Evolutionary conservation across 179 eudicot genomes (phyloP), one percentile per base, ranked within the genome.

Genomic region (Spergularia azorica): DNA sequence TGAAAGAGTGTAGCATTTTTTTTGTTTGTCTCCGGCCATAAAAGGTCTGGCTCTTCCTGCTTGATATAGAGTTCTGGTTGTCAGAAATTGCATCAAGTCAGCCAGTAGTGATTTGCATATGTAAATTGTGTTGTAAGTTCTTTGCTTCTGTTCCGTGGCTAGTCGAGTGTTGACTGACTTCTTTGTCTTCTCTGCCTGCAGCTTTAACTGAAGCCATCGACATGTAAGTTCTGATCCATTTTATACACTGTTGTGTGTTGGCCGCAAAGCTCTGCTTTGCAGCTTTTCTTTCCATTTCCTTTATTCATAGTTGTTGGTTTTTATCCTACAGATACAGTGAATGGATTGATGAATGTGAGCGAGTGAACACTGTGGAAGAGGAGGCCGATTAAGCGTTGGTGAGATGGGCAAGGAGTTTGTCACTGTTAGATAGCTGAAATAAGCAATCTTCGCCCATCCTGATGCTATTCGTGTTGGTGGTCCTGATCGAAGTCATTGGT

Each of bases 341-440:
- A 78, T 93, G 97, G 97, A 93, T 93, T 48, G 97, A 93, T 61
- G 97, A 93, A 80, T 93, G 97, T 72, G 94, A 93, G 76, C 87
- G 91, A 36, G 97, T 93, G 63, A 93, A 93, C 85, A 85, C 77
- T 21, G 63, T 80, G 67, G 97, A 87, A 79, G 97, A 91, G 21
- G 97, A 93, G 54, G 97, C 80, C 14, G 91, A 78, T 58, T 80
- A 64, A 57, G 13, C 39, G 14, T 4, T 21, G 56, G 59, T 41
- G 20, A 64, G 39, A 26, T 26, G 67, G 72, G 79, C 76, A 10
- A 74, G 71, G 70, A 57, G 64, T 43, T 63, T 58, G 76, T 74
- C 13, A 32, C 56, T 70, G 50, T 43, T 8, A 63, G 75, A 64
- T 54, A 14, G 63, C 74, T 63, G 57, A 71, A 77, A 77, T 75